phyloP scores from a whole-genome alignment of 1,284 basidiomycete species.

The Hemileccinum hortonii region DNA sequence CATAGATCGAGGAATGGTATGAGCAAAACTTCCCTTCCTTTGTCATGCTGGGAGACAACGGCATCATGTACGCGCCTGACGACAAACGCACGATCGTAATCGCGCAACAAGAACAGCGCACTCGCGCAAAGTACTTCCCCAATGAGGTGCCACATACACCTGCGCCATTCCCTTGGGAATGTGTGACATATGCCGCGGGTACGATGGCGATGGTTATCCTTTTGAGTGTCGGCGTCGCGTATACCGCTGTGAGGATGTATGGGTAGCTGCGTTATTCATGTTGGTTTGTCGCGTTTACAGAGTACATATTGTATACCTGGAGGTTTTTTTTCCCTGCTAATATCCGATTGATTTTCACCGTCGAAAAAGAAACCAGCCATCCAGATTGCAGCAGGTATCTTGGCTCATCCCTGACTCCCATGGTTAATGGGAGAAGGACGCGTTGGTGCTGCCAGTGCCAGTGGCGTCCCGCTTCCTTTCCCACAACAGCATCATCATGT shows the following conservation, averaged over 20 bases:
- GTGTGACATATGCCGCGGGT: slow-evolving; percentile 42
- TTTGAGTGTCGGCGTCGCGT: slow-evolving; percentile 36
- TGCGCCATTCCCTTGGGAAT: slow-evolving; percentile 33
- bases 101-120: slow-evolving; percentile 41
- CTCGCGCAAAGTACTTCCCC: slow-evolving; percentile 19
- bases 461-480: no score
- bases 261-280: slow-evolving; percentile 2
- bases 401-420: no score
- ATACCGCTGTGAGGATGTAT: slow-evolving; percentile 35
- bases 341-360: not conserved
- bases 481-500: no score
- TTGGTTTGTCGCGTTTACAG: not conserved
- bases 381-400: no score
- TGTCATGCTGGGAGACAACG: slow-evolving; percentile 48
- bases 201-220: slow-evolving; percentile 41
- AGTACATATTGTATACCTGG: not conserved
- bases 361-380: not conserved
- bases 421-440: no score
- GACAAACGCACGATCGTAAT: slow-evolving; percentile 32
- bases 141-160: slow-evolving; percentile 12
- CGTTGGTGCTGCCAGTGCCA: no score
- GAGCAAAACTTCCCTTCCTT: slow-evolving; percentile 90
- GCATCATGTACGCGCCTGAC: slow-evolving; percentile 24
- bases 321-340: not conserved
- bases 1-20: slow-evolving; percentile 89